Conservation (phyloP, 345 rosid genomes). For the Heritiera fomes region DNA sequence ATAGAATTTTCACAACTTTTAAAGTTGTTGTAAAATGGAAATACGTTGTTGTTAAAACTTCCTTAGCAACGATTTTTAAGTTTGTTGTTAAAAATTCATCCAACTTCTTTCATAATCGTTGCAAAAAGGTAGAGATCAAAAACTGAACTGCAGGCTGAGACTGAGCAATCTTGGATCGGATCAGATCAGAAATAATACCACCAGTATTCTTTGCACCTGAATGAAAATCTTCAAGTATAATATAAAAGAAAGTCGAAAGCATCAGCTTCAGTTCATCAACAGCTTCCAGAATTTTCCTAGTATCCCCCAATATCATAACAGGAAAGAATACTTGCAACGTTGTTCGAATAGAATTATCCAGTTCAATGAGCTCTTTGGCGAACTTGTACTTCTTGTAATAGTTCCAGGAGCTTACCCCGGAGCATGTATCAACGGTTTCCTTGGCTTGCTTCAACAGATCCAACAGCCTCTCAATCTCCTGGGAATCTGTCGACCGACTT, state of each 20-base stretch:
- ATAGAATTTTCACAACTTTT: too few species aligned
- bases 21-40: too few species aligned
- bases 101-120: too few species aligned
- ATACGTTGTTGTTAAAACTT: too few species aligned
- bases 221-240: slow-evolving; percentile 8
- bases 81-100: too few species aligned
- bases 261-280: slow-evolving; percentile 9
- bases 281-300: slow-evolving; percentile 9
- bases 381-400: slow-evolving; percentile 1
- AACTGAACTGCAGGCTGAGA: slow-evolving; percentile 11
- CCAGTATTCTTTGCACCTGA: slow-evolving; percentile 10
- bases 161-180: not conserved
- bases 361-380: not conserved
- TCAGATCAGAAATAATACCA: not conserved
- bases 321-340: slow-evolving; percentile 11
- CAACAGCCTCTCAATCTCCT: slow-evolving; percentile 11
- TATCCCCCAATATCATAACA: slow-evolving; percentile 14
- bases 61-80: too few species aligned
- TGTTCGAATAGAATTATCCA: slow-evolving; percentile 11
- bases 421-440: slow-evolving; percentile 3
- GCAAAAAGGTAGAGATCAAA: too few species aligned
- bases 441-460: not conserved
- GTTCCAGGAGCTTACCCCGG: slow-evolving; percentile 2
- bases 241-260: not conserved
- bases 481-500: not conserved